Evolutionary conservation across 1,284 basidiomycete genomes (phyloP).

Genomic region (Xerocomus cyaneibrunnescens): DNA sequence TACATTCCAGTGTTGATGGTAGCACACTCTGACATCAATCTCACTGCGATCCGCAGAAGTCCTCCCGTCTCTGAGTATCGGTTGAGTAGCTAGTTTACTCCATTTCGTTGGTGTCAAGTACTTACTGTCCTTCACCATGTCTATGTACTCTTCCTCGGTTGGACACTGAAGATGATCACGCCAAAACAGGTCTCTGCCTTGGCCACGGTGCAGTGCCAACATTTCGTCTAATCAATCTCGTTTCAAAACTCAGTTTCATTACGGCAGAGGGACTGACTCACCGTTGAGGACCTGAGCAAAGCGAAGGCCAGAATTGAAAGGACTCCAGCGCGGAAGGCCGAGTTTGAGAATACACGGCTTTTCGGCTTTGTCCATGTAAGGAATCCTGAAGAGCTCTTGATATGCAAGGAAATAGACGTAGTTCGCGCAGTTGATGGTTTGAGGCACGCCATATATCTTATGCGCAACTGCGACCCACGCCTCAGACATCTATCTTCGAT

Average conservation of each 20-base stretch:
- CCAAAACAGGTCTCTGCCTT: constrained; percentile 81
- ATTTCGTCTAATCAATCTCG: constrained; percentile 57
- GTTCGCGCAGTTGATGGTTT: constrained; percentile 84
- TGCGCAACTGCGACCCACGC: constrained; percentile 57
- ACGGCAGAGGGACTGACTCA: neutral
- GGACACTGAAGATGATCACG: constrained; percentile 77
- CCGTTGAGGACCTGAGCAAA: constrained; percentile 74
- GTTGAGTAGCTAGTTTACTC: neutral
- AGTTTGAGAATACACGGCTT: constrained; percentile 41
- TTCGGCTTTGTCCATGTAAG: constrained; percentile 8
- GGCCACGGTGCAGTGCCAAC: constrained; percentile 76
- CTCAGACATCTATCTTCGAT: neutral
- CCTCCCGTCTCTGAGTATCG: constrained; percentile 84
- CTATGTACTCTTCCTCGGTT: constrained; percentile 78
- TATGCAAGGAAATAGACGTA: constrained; percentile 93
- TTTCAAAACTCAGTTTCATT: neutral
- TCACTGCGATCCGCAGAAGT: constrained; percentile 87
- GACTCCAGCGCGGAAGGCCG: constrained; percentile 3
- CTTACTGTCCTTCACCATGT: constrained; percentile 83
- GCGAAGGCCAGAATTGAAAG: constrained; percentile 27
- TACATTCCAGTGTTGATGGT: constrained; percentile 63
- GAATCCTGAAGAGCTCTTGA: constrained; percentile 59
- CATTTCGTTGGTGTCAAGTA: constrained; percentile 9
- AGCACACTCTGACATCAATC: constrained; percentile 91
- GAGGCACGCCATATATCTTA: constrained; percentile 78